Conservation (phyloP, 768 basidiomycete species). For the Pulveroboletus sp. region DNA sequence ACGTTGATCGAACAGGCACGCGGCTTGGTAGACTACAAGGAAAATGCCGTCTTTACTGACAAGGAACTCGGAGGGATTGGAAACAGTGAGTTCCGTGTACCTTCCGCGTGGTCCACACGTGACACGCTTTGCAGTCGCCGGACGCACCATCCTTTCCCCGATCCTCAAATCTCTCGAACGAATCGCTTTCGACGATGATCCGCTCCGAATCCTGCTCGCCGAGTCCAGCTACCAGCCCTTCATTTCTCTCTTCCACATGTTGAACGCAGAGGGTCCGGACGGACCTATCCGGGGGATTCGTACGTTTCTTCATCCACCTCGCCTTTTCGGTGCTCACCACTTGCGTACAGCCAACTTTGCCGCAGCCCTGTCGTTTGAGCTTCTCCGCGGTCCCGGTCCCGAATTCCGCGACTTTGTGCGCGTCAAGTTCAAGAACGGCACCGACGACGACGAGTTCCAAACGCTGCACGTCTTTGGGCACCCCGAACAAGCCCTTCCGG, state of each 20-base stretch:
- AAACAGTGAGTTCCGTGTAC: slow-evolving; percentile 51
- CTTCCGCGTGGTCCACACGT: not conserved
- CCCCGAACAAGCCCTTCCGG: slow-evolving; percentile 60
- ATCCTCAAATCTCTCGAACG: slow-evolving; percentile 69
- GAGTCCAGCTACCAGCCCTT: slow-evolving; percentile 85
- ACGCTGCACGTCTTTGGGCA: slow-evolving; percentile 69
- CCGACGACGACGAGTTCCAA: slow-evolving; percentile 48
- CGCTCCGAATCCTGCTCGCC: slow-evolving; percentile 71
- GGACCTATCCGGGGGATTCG: slow-evolving; percentile 61
- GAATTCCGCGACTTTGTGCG: slow-evolving; percentile 77
- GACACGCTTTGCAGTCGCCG: slow-evolving; percentile 56
- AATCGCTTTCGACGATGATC: slow-evolving; percentile 73
- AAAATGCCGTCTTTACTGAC: slow-evolving; percentile 69
- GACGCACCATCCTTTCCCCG: slow-evolving; percentile 68
- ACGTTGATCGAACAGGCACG: slow-evolving; percentile 70
- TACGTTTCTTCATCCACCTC: slow-evolving; percentile 36
- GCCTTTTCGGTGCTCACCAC: not conserved
- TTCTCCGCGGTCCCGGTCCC: slow-evolving; percentile 69
- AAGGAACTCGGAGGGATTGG: slow-evolving; percentile 60
- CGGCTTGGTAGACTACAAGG: slow-evolving; percentile 71
- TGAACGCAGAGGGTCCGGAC: slow-evolving; percentile 49
- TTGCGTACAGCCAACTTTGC: slow-evolving; percentile 57
- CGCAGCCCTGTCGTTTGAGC: slow-evolving; percentile 69
- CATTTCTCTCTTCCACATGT: slow-evolving; percentile 78
- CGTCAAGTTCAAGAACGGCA: slow-evolving; percentile 81